A percentile compares a stretch with the other conserved stretches of the same genome.
These are phyloP conservation scores for Ilex asprella DNA, from an alignment of 257 asterid species.

Conservation along the genomic window DNA sequence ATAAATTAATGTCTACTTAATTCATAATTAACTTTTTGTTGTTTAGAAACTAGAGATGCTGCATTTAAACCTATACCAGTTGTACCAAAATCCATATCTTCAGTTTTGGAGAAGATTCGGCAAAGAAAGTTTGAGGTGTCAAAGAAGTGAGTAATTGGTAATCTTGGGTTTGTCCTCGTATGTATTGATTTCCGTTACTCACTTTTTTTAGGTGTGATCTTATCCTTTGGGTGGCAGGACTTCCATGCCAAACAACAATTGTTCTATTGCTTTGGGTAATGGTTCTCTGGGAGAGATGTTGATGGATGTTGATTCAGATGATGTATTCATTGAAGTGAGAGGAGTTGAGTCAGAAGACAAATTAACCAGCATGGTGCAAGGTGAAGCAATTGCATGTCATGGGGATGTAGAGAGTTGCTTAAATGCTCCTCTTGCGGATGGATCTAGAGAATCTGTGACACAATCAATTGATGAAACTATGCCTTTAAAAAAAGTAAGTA, in stretches of 20 bases:
- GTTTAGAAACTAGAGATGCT: slow-evolving; percentile 63
- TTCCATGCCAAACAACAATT: slow-evolving; percentile 12
- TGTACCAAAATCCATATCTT: slow-evolving; percentile 78
- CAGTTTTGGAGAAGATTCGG: slow-evolving; percentile 79
- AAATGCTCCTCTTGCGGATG: slow-evolving; percentile 23
- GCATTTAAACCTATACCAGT: slow-evolving; percentile 60
- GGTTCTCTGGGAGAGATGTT: slow-evolving; percentile 23
- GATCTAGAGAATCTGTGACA: slow-evolving; percentile 18
- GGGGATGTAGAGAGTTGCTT: slow-evolving; percentile 17
- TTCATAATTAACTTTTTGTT: background rate
- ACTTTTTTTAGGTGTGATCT: background rate
- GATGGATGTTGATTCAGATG: slow-evolving; percentile 23
- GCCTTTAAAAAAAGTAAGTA: slow-evolving; percentile 32
- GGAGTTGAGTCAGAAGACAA: slow-evolving; percentile 18
- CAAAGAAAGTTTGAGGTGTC: slow-evolving; percentile 77
- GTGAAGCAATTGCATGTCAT: slow-evolving; percentile 14
- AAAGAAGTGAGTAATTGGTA: slow-evolving; percentile 39
- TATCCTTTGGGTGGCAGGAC: slow-evolving; percentile 32
- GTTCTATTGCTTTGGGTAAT: slow-evolving; percentile 20
- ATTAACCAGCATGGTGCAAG: slow-evolving; percentile 8
- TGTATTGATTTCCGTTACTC: background rate
- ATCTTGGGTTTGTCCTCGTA: background rate
- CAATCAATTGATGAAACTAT: slow-evolving; percentile 20
- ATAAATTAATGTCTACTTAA: background rate
- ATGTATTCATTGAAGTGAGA: slow-evolving; percentile 18